Percentiles rank a stretch among this genome's conserved stretches.
These are phyloP conservation scores for Dryas alaskensis DNA, from an alignment of 306 rosid genomes.

Conservation along the genomic window DNA sequence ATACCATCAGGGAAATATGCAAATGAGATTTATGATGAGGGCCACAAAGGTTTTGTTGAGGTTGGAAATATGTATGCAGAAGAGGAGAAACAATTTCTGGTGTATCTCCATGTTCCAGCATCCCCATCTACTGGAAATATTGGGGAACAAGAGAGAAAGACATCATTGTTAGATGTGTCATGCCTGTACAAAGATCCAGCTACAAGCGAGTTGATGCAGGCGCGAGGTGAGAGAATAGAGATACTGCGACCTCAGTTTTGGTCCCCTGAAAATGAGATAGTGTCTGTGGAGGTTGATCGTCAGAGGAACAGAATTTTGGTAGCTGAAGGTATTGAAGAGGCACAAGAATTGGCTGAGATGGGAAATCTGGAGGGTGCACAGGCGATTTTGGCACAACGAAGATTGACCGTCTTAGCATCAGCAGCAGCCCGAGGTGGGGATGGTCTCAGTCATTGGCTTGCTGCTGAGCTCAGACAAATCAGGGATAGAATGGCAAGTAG, in stretches of 20 bases:
- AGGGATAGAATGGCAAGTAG: constrained; percentile 6
- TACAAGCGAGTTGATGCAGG: constrained; percentile 9
- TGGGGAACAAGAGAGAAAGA: background rate
- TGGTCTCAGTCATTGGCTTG: background rate
- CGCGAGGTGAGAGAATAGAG: background rate
- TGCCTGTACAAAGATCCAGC: constrained; percentile 15
- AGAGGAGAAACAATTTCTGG: constrained; percentile 33
- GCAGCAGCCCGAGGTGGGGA: constrained; percentile 18
- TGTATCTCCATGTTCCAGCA: constrained; percentile 20
- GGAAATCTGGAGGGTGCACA: constrained; percentile 13
- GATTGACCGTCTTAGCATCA: background rate
- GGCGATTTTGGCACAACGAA: constrained; percentile 13
- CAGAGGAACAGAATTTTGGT: constrained; percentile 19
- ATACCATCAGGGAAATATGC: constrained; percentile 16
- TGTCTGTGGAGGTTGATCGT: constrained; percentile 14
- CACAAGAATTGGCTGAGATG: constrained; percentile 8
- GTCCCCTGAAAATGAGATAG: constrained; percentile 5
- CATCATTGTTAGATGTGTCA: constrained; percentile 2
- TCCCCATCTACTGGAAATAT: background rate
- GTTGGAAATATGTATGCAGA: constrained; percentile 30
- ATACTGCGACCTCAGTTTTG: constrained; percentile 9
- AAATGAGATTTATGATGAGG: constrained; percentile 19
- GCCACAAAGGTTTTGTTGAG: constrained; percentile 6
- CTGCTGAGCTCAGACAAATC: constrained; percentile 19
- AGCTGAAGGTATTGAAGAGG: constrained; percentile 7